Evolutionary conservation across 192 early-diverging fungal species (phyloP).

Genomic region (Backusella sp.): DNA sequence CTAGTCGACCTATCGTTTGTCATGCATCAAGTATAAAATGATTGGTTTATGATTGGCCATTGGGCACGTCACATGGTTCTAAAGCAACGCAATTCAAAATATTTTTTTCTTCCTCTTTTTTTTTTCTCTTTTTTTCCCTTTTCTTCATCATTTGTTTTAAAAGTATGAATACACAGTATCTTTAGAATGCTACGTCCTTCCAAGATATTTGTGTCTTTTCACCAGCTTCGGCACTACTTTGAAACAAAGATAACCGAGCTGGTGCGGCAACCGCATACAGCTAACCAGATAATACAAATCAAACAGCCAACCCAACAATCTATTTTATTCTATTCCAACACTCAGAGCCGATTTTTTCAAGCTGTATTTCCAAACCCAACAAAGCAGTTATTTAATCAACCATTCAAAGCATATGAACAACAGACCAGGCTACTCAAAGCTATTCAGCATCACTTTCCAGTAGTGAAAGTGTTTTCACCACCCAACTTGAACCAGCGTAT

Average conservation of each 20-base stretch:
- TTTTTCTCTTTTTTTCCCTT: background rate
- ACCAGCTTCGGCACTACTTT: slow-evolving; percentile 29
- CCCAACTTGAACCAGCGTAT: background rate
- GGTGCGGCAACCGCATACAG: slow-evolving; percentile 8
- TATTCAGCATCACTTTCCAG: slow-evolving; percentile 17
- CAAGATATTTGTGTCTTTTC: slow-evolving; percentile 27
- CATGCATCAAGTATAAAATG: slow-evolving; percentile 2
- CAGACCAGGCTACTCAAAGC: background rate
- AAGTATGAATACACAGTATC: slow-evolving; percentile 5
- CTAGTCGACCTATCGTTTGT: background rate
- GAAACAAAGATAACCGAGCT: slow-evolving; percentile 22
- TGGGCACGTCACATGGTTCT: background rate
- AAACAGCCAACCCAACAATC: background rate
- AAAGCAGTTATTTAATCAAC: background rate
- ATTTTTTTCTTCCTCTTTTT: slow-evolving; percentile 6
- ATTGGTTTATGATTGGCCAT: slow-evolving; percentile 5
- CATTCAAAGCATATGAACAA: slow-evolving; percentile 4
- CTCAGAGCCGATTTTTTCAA: background rate
- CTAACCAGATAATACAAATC: background rate
- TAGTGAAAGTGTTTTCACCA: slow-evolving; percentile 7
- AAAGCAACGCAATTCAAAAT: background rate
- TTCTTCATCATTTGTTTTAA: background rate
- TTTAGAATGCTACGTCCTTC: slow-evolving; percentile 19
- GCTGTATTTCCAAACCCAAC: background rate
- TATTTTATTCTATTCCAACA: background rate